phyloP scores from a whole-genome alignment of 1,284 basidiomycete genomes.

The Mycosarcoma mackinlayi region DNA sequence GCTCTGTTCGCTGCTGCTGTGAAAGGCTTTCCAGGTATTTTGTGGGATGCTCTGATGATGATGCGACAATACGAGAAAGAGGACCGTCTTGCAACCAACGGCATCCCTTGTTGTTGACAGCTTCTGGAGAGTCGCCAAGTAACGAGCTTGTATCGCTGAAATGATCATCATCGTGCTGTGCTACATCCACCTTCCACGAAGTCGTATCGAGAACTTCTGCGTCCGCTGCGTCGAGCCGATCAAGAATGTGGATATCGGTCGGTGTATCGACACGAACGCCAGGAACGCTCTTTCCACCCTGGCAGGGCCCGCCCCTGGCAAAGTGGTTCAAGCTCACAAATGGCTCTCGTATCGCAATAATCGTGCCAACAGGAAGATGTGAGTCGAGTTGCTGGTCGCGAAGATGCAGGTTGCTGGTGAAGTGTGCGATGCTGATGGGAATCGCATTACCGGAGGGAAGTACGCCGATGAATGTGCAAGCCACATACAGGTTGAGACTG shows the following conservation, averaged over 20 bases:
- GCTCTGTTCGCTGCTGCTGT: neutral
- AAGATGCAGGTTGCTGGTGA: constrained; percentile 55
- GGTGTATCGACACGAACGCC: constrained; percentile 65
- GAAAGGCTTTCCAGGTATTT: neutral
- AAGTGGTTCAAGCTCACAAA: constrained; percentile 60
- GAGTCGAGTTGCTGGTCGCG: constrained; percentile 39
- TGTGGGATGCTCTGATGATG: neutral
- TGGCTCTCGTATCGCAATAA: constrained; percentile 63
- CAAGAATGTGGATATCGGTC: constrained; percentile 60
- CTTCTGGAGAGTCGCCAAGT: constrained; percentile 16
- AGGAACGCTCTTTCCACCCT: constrained; percentile 48
- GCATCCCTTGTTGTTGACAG: constrained; percentile 36
- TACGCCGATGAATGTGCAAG: constrained; percentile 56
- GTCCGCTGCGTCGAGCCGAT: constrained; percentile 19
- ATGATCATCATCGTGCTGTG: constrained; percentile 8
- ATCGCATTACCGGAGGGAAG: constrained; percentile 52
- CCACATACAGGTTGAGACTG: constrained; percentile 55
- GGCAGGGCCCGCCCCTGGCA: constrained; percentile 57
- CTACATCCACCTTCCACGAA: constrained; percentile 30
- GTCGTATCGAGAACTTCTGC: constrained; percentile 17
- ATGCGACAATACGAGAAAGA: constrained; percentile 27
- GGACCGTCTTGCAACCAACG: constrained; percentile 57
- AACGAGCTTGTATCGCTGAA: constrained; percentile 9
- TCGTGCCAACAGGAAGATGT: constrained; percentile 56
- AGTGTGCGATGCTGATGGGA: constrained; percentile 61